Evolutionary conservation across 768 basidiomycete species (phyloP), one percentile per base, ranked within the genome.

Genomic region (Mrakia gelida): DNA sequence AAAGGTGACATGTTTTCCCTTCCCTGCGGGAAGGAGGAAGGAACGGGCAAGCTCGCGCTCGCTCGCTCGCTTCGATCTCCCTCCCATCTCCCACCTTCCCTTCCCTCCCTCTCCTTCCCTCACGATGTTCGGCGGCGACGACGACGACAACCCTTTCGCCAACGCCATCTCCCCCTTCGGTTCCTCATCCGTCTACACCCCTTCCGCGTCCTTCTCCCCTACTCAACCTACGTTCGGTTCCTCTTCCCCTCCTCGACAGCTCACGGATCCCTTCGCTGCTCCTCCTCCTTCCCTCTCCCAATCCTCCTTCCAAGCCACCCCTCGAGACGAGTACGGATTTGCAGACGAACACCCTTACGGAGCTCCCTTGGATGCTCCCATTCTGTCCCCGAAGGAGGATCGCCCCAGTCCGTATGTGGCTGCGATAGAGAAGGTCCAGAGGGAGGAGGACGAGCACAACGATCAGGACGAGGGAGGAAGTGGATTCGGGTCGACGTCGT

Each of bases 61-160:
- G 8, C 15, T 13, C 16, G 4, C 15, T 21, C 45, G 45, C 45
- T 21, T 52, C 49, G 45, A 45, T 52, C 21, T 52, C 49, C 49
- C 49, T 52, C 49, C 49, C 49, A 52, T 52, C 49, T 52, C 49
- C 49, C 49, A 52, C 56, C 56, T 61, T 45, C 45, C 34, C 34
- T 18, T 18, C 18, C 52, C 34, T 26, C 26, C 8, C 16, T 18
- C 72, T 59, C 34, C 72, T 23, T 13, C 32, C 8, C 54, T 32
- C n/a, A 28, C 30, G 26, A 56, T 77, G 32, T 61, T 63, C 18
- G 45, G 41, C 8, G 67, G 54, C 56, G 78, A 79, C 54, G 78
- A 75, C 67, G 75, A 79, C 49, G 68, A 75, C 38, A 79, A 79
- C 68, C 78, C 78, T 10, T 79, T 79, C 45, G 78, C 78, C 70